Evolutionary conservation across 1,284 basidiomycete genomes (phyloP).

Genomic region (Vanrija pseudolonga): DNA sequence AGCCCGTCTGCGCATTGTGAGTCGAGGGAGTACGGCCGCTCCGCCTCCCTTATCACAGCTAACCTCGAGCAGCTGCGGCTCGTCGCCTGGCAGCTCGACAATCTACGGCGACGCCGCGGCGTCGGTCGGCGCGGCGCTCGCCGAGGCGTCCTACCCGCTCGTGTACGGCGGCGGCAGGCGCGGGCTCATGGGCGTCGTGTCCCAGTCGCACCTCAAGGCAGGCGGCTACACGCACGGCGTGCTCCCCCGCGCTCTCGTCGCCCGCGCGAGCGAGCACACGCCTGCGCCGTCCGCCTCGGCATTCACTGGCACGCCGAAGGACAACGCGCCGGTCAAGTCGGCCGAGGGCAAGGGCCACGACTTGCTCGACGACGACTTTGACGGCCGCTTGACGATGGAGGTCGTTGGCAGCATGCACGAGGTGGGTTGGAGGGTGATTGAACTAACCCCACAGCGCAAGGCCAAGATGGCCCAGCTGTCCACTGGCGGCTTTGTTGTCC

Average conservation of each 20-base stretch:
- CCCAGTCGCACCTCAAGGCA: conserved; percentile 61
- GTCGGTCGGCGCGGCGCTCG: conserved; percentile 73
- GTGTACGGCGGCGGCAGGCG: conserved; percentile 81
- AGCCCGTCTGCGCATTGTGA: conserved; percentile 49
- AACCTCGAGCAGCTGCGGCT: conserved; percentile 57
- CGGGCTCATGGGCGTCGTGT: conserved; percentile 84
- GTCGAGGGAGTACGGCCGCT: conserved; percentile 2
- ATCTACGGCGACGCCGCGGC: conserved; percentile 65
- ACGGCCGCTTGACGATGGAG: conserved; percentile 39
- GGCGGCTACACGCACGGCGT: conserved; percentile 78
- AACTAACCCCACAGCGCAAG: conserved; percentile 56
- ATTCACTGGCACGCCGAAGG: not conserved
- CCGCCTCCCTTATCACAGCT: not conserved
- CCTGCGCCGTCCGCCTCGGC: conserved; percentile 10
- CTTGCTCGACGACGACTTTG: conserved; percentile 49
- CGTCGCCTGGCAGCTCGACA: conserved; percentile 61
- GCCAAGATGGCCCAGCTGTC: conserved; percentile 76
- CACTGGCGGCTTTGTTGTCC: conserved; percentile 69
- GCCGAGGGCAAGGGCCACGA: conserved; percentile 40
- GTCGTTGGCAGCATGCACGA: conserved; percentile 87
- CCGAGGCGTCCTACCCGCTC: conserved; percentile 60
- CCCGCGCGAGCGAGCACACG: conserved; percentile 36
- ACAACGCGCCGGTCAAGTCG: conserved; percentile 16
- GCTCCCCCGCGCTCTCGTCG: conserved; percentile 61
- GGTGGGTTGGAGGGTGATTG: conserved; percentile 21